Conservation (phyloP, 2,329 filamentous ascomycete genomes). For the Alternaria ethzedia region DNA sequence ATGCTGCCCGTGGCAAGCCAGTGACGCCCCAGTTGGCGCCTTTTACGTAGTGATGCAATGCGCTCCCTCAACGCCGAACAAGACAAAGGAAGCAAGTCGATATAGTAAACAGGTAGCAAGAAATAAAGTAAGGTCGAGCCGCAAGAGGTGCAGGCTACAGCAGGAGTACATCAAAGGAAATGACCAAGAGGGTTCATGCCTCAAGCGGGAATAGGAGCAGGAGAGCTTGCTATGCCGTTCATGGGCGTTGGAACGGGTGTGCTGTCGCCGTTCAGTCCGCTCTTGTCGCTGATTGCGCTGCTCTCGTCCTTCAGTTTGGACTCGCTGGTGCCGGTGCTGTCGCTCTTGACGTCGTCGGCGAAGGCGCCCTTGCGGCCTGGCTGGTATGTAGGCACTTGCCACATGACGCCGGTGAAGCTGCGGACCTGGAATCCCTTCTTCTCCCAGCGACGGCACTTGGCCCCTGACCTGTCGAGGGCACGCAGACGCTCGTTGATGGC, state of each 20-base stretch:
- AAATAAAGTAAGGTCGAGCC: neutral
- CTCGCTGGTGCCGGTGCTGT: conserved; percentile 62
- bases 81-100: conserved; percentile 22
- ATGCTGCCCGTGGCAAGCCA: conserved; percentile 17
- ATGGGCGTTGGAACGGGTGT: conserved; percentile 53
- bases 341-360: conserved; percentile 66
- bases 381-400: conserved; percentile 84
- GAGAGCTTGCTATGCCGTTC: conserved; percentile 58
- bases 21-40: conserved; percentile 22
- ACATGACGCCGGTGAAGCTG: conserved; percentile 87
- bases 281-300: conserved; percentile 67
- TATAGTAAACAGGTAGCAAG: conserved; percentile 16
- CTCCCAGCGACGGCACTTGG: conserved; percentile 90
- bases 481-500: conserved; percentile 97
- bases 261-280: conserved; percentile 59
- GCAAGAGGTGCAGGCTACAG: neutral
- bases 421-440: conserved; percentile 83
- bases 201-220: conserved; percentile 50
- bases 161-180: neutral
- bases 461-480: conserved; percentile 88
- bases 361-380: conserved; percentile 67
- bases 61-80: conserved; percentile 33
- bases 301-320: conserved; percentile 64
- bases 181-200: neutral
- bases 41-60: conserved; percentile 27